Base-by-base conservation (phyloP, 768 basidiomycete species). In the Mycena galericulata region DNA sequence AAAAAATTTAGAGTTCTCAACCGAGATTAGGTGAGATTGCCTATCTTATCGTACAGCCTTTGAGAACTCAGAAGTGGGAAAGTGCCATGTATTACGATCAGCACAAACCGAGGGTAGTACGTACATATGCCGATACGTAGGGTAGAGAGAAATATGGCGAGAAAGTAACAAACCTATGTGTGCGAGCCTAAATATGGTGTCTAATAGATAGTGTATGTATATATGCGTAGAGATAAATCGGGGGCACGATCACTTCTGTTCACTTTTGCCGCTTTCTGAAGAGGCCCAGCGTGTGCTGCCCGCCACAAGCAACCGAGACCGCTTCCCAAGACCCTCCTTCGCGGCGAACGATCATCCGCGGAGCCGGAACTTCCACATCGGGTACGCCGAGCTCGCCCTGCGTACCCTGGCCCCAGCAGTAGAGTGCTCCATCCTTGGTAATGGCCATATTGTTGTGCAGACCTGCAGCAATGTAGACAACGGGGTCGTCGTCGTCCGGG, bases 371-470 rank as follows among this genome's bases (percentile, higher is more conserved):
- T 71, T 89, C 88, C 60, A 85, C 86, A 60, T 87, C 87, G 30
- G 85, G 85, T 40, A 87, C 85, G 15, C 92, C 93, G 22, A 94
- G 83, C 75, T 94, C 93, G 55, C 92, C 89, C 72, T 92, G 91
- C 6, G 87, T 84, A n/a, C 91, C 92, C 67, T 90, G 89, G 55
- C 93, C 93, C 93, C 93, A 94, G 34, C 88, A 82, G 73, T 90
- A 93, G 71, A 94, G 77, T 3, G 90, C 89, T 36, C 92, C 93
- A 46, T 81, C 88, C 66, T 80, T 75, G 7, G 92, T 92, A 51
- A 92, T 82, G 10, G 89, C 93, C 74, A 92, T 84, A 69, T 90
- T 93, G 75, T 90, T 92, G 76, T 92, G 91, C 32, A 84, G 84
- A 8, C 92, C 93, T n/a, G 84, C 87, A 2, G 90, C 86, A 58